Conservation (phyloP, 2,329 filamentous ascomycete genomes). For the Ophiognomonia clavigignenti-juglandacearum region DNA sequence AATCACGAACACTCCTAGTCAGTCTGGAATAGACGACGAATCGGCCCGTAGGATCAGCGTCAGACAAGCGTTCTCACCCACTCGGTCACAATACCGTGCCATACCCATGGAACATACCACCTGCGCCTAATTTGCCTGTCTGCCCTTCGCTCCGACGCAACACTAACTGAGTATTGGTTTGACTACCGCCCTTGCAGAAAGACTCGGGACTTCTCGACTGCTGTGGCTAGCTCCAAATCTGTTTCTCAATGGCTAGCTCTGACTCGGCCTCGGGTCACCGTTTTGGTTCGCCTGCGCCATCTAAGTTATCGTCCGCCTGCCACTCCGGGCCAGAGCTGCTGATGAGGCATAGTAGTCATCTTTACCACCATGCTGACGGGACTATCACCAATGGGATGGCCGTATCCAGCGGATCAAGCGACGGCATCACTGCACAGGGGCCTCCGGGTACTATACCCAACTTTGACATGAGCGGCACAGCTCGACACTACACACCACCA, state of each 20-base stretch:
- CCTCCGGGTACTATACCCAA: background rate
- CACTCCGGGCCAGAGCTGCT: background rate
- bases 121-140: background rate
- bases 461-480: background rate
- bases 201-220: background rate
- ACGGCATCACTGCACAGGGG: background rate
- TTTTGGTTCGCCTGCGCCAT: background rate
- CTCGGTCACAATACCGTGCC: background rate
- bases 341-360: background rate
- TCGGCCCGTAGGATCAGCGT: background rate
- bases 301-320: background rate
- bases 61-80: background rate
- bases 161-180: background rate
- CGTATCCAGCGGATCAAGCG: background rate
- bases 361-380: background rate
- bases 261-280: background rate
- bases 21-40: background rate
- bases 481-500: background rate
- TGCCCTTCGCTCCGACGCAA: background rate
- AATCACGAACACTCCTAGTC: no score
- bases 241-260: slow-evolving; percentile 7
- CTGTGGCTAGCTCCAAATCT: background rate
- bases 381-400: background rate
- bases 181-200: background rate
- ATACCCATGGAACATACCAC: background rate